Evolutionary conservation across 257 asterid genomes (phyloP), one percentile per base, ranked within the genome.

Genomic region (Cynanchum wilfordii): DNA sequence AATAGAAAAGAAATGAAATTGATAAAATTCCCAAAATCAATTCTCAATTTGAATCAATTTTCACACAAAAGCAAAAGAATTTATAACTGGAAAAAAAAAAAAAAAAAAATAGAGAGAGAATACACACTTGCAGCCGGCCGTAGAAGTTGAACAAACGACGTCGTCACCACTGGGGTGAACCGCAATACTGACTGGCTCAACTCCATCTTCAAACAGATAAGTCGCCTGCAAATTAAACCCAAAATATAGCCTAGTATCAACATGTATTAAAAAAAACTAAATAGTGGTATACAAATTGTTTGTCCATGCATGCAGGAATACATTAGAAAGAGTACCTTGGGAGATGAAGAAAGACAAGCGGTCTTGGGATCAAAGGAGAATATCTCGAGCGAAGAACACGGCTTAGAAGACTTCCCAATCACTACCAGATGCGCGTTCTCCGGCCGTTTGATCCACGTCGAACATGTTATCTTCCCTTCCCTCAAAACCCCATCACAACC

Each of bases 361-460:
- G 86, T 78, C 22, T 49, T 70, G 55, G 88, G 79, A 81, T 95
- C 92, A 75, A 76, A 95, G 30, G 98, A 84, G 88, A 89, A 92
- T 52, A 95, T 84, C 86, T 95, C 95, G 73, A 95, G 83, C 60
- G 91, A 83, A 20, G 96, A 79, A 19, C 89, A 90, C 33, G 71
- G 72, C 17, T 51, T 19, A 29, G 47, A 78, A 33, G 92, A 83
- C 83, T 90, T 95, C 10, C 94, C 99, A 65, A 95, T 83, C 56
- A 82, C 89, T 69, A 84, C 95, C 76, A 95, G 83, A 71, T 95
- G 97, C 65, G 80, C 88, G 81, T 92, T 92, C 52, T 92, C 99
- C 77, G 98, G 98, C 82, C 99, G 89, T 77, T 89, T 85, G 78
- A 95, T 92, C 99, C 99, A 95, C 77, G 89, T 75, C 51, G 96